Evolutionary conservation across 257 asterid genomes (phyloP), one percentile per base, ranked within the genome.

Genomic region (Przewalskia tangutica): DNA sequence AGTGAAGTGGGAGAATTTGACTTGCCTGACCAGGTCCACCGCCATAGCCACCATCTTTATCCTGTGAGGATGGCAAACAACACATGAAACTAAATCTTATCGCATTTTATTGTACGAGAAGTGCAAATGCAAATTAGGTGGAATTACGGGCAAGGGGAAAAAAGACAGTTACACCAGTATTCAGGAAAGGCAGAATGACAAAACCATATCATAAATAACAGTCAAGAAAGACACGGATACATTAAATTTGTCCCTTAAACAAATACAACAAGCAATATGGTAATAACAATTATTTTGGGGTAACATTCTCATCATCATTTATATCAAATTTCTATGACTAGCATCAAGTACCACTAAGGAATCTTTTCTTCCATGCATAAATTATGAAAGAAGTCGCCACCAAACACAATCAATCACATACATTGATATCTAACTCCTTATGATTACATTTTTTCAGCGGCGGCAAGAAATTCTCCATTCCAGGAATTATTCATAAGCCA

Each of bases 1-100:
- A 73, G 62, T 73, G 60, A 42, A 73, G 44, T 23, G 11, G 44
- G 79, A 73, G 79, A 73, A 73, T 73, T 73, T 73, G 83, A 85
- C 89, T 83, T 75, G 90, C 99, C 97, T 96, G 99, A 81, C 98
- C 97, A 51, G 99, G 99, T 90, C 99, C 99, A 78, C 99, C 99
- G 44, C 98, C 97, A 85, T 94, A 96, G 83, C 98, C 99, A 85
- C 99, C 99, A 82, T 93, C 85, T 79, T 87, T 86, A 82, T 93
- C 98, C 99, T 96, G 88, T 65, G 82, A 51, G 65, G 51, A 85
- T 51, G 86, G 80, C 11, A 79, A 78, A 84, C 65, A 67, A 58
- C 65, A 68, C 46, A 14, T 32, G 79, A 77, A 75, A 68, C 48
- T 62, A 79, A 70, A 73, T 53, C 59, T 53, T 73, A 12, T 54